These are phyloP conservation scores for Chrysanthemum lavandulifolium DNA, from an alignment of 129 eudicot species.

Conservation along the genomic window DNA sequence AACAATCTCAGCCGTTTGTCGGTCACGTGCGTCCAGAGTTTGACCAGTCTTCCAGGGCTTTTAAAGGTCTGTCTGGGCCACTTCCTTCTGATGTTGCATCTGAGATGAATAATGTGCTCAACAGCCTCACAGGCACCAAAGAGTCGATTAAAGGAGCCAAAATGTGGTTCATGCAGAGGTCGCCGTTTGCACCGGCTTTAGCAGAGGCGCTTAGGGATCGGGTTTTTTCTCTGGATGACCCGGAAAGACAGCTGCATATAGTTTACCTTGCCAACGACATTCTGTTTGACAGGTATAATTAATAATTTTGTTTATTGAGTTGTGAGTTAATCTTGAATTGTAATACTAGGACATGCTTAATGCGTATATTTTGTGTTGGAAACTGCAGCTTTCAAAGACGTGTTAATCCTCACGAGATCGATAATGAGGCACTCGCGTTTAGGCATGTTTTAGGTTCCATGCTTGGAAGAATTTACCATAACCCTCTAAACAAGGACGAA, in stretches of 20 bases:
- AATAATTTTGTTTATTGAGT: neutral
- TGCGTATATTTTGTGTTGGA: constrained; percentile 7
- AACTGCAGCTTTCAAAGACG: constrained; percentile 96
- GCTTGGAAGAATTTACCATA: constrained; percentile 89
- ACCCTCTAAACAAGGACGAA: constrained; percentile 89
- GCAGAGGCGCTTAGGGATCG: constrained; percentile 92
- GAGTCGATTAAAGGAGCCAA: constrained; percentile 96
- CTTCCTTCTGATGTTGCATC: constrained; percentile 93
- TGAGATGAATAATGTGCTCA: constrained; percentile 72
- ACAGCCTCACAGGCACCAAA: constrained; percentile 86
- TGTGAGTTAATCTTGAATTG: neutral
- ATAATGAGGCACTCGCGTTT: constrained; percentile 97
- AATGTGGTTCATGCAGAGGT: constrained; percentile 97
- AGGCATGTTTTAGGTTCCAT: constrained; percentile 93
- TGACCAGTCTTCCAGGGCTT: constrained; percentile 65
- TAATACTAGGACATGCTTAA: constrained; percentile 22
- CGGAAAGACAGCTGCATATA: constrained; percentile 92
- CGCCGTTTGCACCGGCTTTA: constrained; percentile 80
- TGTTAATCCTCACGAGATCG: constrained; percentile 73
- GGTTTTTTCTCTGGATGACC: constrained; percentile 71
- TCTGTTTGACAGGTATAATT: constrained; percentile 81
- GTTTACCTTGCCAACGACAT: constrained; percentile 95
- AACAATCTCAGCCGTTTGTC: constrained; percentile 61
- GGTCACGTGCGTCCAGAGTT: constrained; percentile 66
- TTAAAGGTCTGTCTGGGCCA: constrained; percentile 85